Evolutionary conservation across 106 monocot species (phyloP).

Genomic region (Platanthera zijinensis): DNA sequence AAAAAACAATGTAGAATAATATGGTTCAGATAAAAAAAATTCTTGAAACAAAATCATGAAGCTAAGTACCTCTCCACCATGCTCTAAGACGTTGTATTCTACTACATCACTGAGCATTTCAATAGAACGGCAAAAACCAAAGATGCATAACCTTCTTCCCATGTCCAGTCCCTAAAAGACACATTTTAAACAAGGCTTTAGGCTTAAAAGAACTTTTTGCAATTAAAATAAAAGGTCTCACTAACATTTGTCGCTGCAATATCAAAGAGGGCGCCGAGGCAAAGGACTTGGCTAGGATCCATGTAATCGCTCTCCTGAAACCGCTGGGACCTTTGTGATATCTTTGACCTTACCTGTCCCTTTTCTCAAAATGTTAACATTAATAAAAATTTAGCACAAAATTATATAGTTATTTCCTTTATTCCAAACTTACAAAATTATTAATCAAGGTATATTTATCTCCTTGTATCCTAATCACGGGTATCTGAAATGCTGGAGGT

Average conservation of each 20-base stretch:
- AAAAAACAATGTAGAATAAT: neutral
- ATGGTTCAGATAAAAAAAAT: neutral
- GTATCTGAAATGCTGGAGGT: neutral
- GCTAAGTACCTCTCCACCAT: constrained; percentile 82
- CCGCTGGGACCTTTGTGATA: constrained; percentile 40
- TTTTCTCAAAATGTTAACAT: constrained; percentile 23
- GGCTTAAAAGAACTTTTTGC: neutral
- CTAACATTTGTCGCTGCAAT: constrained; percentile 97
- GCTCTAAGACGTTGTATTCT: constrained; percentile 84
- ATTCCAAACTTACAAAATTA: neutral
- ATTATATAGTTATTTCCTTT: neutral
- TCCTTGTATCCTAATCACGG: neutral
- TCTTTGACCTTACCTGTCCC: constrained; percentile 36
- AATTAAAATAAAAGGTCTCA: neutral
- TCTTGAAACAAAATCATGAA: neutral
- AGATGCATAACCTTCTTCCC: constrained; percentile 92
- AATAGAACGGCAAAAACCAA: constrained; percentile 92
- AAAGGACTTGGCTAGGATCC: constrained; percentile 90
- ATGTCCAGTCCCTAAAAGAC: constrained; percentile 64
- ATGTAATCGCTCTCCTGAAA: constrained; percentile 91
- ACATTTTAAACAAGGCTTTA: neutral
- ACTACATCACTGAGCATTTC: constrained; percentile 98
- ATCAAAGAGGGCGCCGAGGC: constrained; percentile 91
- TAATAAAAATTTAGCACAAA: neutral
- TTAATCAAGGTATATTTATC: neutral